Conservation (phyloP, 257 asterid species). For the Fraxinus anomala region DNA sequence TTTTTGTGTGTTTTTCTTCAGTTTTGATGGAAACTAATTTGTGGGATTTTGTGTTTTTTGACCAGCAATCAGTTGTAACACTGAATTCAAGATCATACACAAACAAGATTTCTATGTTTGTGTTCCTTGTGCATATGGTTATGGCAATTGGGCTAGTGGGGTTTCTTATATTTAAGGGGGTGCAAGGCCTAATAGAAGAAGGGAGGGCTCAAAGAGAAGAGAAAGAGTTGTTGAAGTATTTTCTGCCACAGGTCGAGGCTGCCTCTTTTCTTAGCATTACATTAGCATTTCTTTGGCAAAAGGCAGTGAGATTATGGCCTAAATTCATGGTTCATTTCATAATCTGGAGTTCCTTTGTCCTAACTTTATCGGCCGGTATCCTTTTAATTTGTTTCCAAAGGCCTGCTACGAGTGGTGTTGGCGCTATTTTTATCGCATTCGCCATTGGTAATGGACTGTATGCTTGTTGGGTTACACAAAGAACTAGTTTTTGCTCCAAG, state of each 20-base stretch:
- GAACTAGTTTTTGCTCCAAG: conserved; percentile 74
- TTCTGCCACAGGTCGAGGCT: conserved; percentile 88
- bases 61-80: conserved; percentile 57
- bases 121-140: conserved; percentile 67
- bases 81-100: conserved; percentile 87
- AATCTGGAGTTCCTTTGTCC: conserved; percentile 78
- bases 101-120: conserved; percentile 76
- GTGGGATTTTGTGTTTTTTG: conserved; percentile 19
- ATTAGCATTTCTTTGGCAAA: conserved; percentile 86
- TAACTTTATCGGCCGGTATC: conserved; percentile 77
- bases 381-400: conserved; percentile 81
- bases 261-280: conserved; percentile 80
- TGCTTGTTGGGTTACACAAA: conserved; percentile 91
- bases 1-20: conserved; percentile 9
- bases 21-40: conserved; percentile 24
- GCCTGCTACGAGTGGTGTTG: conserved; percentile 80
- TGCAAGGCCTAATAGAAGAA: conserved; percentile 61
- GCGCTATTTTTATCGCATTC: conserved; percentile 57
- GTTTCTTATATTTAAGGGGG: conserved; percentile 71
- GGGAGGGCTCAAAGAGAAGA: conserved; percentile 54
- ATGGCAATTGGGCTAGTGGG: conserved; percentile 69
- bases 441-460: conserved; percentile 86
- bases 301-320: conserved; percentile 85
- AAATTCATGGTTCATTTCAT: conserved; percentile 79
- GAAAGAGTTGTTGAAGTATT: conserved; percentile 54